Conservation (phyloP, 805 yeast species). For the Maudiozyma barnettii region DNA sequence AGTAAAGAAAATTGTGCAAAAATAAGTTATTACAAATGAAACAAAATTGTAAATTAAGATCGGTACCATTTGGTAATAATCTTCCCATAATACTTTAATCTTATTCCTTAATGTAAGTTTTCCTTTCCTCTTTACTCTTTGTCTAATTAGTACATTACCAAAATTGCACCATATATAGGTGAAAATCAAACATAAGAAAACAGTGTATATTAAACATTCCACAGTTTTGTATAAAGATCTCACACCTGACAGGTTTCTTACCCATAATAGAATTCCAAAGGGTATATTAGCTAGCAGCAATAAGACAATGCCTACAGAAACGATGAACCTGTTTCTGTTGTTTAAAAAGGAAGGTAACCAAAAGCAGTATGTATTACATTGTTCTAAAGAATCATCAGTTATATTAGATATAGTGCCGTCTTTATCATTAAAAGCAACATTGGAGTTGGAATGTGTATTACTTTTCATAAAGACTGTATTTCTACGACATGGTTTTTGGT, state of each 20-base stretch:
- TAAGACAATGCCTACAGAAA: slow-evolving; percentile 9
- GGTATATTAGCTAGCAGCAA: slow-evolving; percentile 8
- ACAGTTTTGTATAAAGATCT: slow-evolving; percentile 5
- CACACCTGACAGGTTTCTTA: background rate
- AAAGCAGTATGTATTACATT: background rate
- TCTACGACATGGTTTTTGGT: slow-evolving; percentile 1
- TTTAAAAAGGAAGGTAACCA: slow-evolving; percentile 11
- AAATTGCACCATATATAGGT: slow-evolving; percentile 19
- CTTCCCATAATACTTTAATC: slow-evolving; percentile 15
- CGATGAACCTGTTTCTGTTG: slow-evolving; percentile 14
- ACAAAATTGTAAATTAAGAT: slow-evolving; percentile 17
- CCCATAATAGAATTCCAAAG: slow-evolving; percentile 8
- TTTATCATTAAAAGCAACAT: background rate
- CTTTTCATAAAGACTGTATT: background rate
- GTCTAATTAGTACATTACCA: slow-evolving; percentile 18
- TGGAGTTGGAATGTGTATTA: background rate
- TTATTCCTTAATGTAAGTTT: slow-evolving; percentile 1
- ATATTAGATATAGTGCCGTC: background rate
- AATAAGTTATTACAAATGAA: slow-evolving; percentile 12
- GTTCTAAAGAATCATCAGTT: no score
- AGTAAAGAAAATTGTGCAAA: slow-evolving; percentile 11
- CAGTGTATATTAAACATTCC: slow-evolving; percentile 10
- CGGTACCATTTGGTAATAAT: slow-evolving; percentile 24
- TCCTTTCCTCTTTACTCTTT: slow-evolving; percentile 5
- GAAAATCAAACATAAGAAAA: slow-evolving; percentile 10